Base-by-base conservation (phyloP, 805 yeast species). In the Torulaspora gathmanii region DNA sequence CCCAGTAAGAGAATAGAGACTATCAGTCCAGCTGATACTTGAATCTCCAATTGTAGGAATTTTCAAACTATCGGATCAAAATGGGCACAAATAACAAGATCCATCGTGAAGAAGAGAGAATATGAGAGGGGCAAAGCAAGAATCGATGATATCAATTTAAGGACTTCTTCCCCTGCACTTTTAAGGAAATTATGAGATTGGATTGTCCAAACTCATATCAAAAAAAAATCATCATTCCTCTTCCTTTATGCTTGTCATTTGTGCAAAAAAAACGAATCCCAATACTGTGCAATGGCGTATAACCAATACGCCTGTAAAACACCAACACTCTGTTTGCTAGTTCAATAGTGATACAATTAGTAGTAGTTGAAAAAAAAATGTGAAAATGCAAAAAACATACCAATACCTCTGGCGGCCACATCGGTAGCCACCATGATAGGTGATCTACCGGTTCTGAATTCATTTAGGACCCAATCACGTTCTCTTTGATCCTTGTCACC, bases 381-480 rank as follows among this genome's bases (percentile, higher is more conserved):
- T 19, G 11, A 52, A 56, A 47, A 31, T 35, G 33, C 43, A 46
- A 52, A 53, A 49, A 69, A 86, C 96, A 72, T 87, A 88, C 96
- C 97, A 75, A 93, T 89, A 82, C 99, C 99, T 79, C 99, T 86
- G 56, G 99, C 96, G 53, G 99, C 99, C 69, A 93, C 99, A 71
- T 93, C 99, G 54, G 99, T 93, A 52, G 99, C 99, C 67, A 90
- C 96, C 97, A 93, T 89, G 63, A 93, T 83, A 55, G 96, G 96
- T 45, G 95, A 82, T 70, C 82, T 86, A 60, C 98, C 98, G 50
- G 79, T 65, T 78, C 85, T 86, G 77, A 93, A 93, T 72, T 91
- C 96, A 57, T 74, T 77, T 70, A 93, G 75, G 58, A 91, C 98
- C 98, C 98, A 93, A 74, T 93, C 98, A 79, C 99, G 90, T 73